Conservation (phyloP, 164 flowering plant species). For the Dillenia turbinata region DNA sequence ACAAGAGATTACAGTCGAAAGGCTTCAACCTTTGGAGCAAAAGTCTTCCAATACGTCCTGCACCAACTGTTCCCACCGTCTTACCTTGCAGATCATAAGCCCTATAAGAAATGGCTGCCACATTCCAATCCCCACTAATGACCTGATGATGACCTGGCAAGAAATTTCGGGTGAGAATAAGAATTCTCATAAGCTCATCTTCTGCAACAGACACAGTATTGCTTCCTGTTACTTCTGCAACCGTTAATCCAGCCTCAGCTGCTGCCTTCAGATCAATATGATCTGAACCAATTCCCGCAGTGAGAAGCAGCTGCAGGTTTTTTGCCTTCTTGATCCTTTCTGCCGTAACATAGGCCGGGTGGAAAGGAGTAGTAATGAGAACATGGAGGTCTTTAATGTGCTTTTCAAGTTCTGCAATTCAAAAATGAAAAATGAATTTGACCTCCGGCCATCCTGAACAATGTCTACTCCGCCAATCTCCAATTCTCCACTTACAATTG, state of each 20-base stretch:
- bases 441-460: too few relatives aligned
- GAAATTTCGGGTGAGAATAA: conserved; percentile 88
- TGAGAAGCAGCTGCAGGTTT: conserved; percentile 78
- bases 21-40: conserved; percentile 91
- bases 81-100: conserved; percentile 98
- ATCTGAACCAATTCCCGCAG: conserved; percentile 98
- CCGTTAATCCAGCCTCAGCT: conserved; percentile 89
- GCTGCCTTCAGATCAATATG: conserved; percentile 94
- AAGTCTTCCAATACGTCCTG: conserved; percentile 90
- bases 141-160: conserved; percentile 86
- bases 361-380: conserved; percentile 92
- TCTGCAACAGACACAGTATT: conserved; percentile 95
- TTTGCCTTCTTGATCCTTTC: conserved; percentile 93
- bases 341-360: conserved; percentile 94
- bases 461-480: too few relatives aligned
- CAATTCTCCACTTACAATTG: too few relatives aligned
- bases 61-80: conserved; percentile 95
- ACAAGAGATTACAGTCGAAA: conserved; percentile 89
- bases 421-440: too few relatives aligned
- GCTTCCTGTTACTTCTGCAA: conserved; percentile 98
- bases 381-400: conserved; percentile 94
- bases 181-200: conserved; percentile 96
- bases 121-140: conserved; percentile 88
- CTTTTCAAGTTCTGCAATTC: conserved; percentile 90
- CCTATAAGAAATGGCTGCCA: conserved; percentile 78